Evolutionary conservation across 441 rosid species (phyloP).

Genomic region (Pelargonium myrrhifolium): DNA sequence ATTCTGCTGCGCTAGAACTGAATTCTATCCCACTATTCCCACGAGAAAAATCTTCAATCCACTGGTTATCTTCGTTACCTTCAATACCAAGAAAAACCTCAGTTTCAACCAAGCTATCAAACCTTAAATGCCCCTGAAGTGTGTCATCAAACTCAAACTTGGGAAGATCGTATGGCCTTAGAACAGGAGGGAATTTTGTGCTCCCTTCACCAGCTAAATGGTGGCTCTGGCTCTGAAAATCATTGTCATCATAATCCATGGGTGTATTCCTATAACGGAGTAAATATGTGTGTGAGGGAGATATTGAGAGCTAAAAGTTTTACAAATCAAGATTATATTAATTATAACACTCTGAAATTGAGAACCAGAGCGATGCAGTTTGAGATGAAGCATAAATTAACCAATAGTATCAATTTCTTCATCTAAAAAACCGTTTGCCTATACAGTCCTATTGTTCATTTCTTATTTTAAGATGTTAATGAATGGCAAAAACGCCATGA

Average conservation of each 20-base stretch:
- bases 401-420: neutral
- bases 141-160: constrained; percentile 91
- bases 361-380: neutral
- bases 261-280: constrained; percentile 53
- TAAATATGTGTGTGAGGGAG: constrained; percentile 7
- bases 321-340: neutral
- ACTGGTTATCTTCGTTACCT: constrained; percentile 73
- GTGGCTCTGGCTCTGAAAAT: constrained; percentile 90
- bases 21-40: constrained; percentile 69
- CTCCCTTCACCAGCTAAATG: constrained; percentile 87
- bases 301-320: neutral
- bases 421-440: neutral
- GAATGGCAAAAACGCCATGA: too few species aligned
- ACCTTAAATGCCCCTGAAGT: constrained; percentile 71
- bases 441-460: neutral
- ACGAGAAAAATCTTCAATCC: constrained; percentile 92
- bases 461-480: neutral
- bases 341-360: neutral
- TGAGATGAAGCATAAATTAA: neutral
- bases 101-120: constrained; percentile 76
- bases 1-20: constrained; percentile 66
- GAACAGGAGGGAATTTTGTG: constrained; percentile 66
- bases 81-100: constrained; percentile 94
- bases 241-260: constrained; percentile 99
- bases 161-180: constrained; percentile 75